Evolutionary conservation across 768 basidiomycete species (phyloP), one percentile per base, ranked within the genome.

Genomic region (Polyporus arcularius): DNA sequence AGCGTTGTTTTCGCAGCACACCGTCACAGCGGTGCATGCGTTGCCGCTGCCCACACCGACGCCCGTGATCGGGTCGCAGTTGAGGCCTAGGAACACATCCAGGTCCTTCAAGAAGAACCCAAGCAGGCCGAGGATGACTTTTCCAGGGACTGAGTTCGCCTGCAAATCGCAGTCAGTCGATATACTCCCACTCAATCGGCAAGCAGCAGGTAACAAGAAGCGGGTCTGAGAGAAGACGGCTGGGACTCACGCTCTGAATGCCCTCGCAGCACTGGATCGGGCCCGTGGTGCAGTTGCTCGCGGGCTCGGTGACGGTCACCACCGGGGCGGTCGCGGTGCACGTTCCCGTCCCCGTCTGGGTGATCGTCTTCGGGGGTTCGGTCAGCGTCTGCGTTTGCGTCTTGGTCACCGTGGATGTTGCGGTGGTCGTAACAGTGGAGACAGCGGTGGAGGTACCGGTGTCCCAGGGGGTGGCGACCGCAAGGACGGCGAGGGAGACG

Each of bases 71-170:
- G 68, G 67, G 39, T 53, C 53, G 58, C 67, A 70, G 28, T 55
- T 54, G 39, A 67, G 30, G 21, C 68, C 66, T 40, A 69, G 57
- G 41, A 56, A 32, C 31, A 61, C 64, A 45, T 61, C 55, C 26
- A 67, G 9, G 57, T 68, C 68, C 26, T 65, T 39, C 42, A 67
- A 31, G 38, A 66, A 50, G 60, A 65, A 50, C 14, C 63, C 65
- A 18, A 67, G 55, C 11, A 66, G 56, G 53, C 60, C 67, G 10
- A 48, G 21, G 14, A 26, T 58, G 30, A 57, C 45, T 26, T 54
- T 55, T 6, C 51, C 31, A 12, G 58, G 43, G 12, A 55, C 46
- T 1, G 46, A 26, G 46, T 48, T 48, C 12, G 46, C 46, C 46
- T 48, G 26, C 30, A 3, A 4, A 21, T 1, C 12, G 18, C 6